Evolutionary conservation across 495 filamentous ascomycete species (phyloP), one percentile per base, ranked within the genome.

Genomic region (Collariella sp.): DNA sequence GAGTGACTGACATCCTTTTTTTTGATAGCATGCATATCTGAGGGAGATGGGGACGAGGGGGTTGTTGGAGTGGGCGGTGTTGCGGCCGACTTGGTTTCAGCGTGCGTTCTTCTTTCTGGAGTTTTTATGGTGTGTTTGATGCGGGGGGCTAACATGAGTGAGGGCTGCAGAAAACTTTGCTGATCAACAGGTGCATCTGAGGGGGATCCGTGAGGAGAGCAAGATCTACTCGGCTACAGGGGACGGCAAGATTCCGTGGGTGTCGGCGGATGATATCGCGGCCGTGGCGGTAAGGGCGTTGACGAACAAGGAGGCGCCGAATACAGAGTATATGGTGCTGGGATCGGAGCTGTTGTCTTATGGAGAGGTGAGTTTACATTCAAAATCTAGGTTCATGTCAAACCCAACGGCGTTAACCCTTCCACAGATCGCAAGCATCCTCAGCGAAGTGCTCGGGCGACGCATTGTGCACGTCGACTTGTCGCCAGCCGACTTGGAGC

Each of bases 231-330:
- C 74, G 20, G 71, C 74, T 6, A 67, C 71, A 0, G 63, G 70
- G 13, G 52, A 69, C 16, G 76, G 74, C 16, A 72, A 69, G 54
- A 63, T 79, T 41, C 70, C 73, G 0, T 79, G 72, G 61, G 60
- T 79, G n/a, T 70, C 69, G 18, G 68, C 68, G 6, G 59, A 71
- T 15, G 76, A 79, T 50, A 76, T 80, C 45, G 75, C 76, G 1
- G 65, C 68, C 19, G 72, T 77, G 2, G 76, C 71, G 23, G 68
- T 72, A 36, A 57, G 66, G 31, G 67, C 67, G 3, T 56, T 79
- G 42, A 78, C 71, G 7, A 63, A 65, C 16, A 31, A 57, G 41
- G 57, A 65, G n/a, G 50, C 72, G 12, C 67, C 69, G 16, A 77
- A 78, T 50, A 70, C 67, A 0, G 76, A 77, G 41, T 68, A 69